These are phyloP conservation scores for Metarhizium album DNA, from an alignment of 2,329 filamentous ascomycete genomes.

Conservation along the genomic window DNA sequence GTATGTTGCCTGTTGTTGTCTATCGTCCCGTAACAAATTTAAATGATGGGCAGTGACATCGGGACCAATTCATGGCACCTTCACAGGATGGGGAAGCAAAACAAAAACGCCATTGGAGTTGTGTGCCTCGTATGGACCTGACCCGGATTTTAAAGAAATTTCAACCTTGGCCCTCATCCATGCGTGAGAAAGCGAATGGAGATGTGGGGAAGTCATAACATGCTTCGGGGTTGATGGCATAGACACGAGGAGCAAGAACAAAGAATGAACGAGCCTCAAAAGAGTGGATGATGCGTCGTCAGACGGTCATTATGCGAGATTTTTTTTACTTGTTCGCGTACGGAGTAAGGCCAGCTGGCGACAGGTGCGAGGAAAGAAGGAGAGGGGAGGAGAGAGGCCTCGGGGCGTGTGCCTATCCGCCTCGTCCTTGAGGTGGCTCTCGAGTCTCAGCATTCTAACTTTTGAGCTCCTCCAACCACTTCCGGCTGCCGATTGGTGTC, in stretches of 20 bases:
- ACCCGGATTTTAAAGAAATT: neutral
- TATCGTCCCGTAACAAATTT: neutral
- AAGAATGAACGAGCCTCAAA: neutral
- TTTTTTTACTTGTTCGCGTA: too few species aligned
- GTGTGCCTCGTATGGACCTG: neutral
- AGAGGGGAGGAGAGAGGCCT: too few species aligned
- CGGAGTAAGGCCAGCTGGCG: too few species aligned
- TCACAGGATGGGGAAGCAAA: neutral
- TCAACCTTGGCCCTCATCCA: neutral
- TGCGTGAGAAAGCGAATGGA: neutral
- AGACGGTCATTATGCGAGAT: too few species aligned
- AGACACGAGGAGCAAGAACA: neutral
- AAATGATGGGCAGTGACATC: neutral
- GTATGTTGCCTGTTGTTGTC: too few species aligned
- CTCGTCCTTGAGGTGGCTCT: too few species aligned
- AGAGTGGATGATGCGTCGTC: too few species aligned
- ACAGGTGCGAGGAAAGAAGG: too few species aligned
- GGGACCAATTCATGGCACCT: neutral
- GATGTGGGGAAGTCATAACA: constrained; percentile 1
- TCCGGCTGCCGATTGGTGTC: constrained; percentile 14
- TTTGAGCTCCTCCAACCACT: constrained; percentile 2
- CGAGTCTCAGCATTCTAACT: too few species aligned
- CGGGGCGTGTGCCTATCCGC: constrained; percentile 4
- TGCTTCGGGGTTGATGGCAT: neutral
- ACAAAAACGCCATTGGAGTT: neutral